Evolutionary conservation across 2,329 filamentous ascomycete genomes (phyloP).

Genomic region (Colletotrichum lentis): DNA sequence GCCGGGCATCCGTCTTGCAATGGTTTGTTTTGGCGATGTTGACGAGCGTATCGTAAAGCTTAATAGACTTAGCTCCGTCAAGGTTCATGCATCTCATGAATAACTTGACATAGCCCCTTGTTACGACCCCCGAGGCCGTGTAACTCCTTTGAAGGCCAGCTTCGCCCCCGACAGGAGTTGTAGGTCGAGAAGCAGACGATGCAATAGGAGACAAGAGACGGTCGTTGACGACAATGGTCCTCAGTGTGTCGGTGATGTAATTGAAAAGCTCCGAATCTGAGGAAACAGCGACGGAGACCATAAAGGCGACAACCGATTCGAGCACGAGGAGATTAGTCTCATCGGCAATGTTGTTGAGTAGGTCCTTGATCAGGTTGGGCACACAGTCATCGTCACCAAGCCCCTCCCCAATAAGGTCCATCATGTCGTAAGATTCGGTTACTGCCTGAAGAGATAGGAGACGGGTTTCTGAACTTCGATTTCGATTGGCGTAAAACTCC

Average conservation of each 20-base stretch:
- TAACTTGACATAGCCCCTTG: conserved; percentile 75
- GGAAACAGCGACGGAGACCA: conserved; percentile 69
- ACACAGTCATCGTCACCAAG: conserved; percentile 67
- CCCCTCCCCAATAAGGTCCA: conserved; percentile 63
- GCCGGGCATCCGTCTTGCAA: conserved; percentile 72
- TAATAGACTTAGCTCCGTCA: conserved; percentile 70
- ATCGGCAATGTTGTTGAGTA: conserved; percentile 67
- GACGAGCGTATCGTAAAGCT: conserved; percentile 70
- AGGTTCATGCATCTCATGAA: conserved; percentile 77
- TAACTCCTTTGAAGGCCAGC: conserved; percentile 45
- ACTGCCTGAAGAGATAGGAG: conserved; percentile 69
- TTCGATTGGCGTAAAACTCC: conserved; percentile 69
- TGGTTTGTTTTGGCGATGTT: conserved; percentile 67
- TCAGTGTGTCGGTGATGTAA: conserved; percentile 63
- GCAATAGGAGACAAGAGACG: conserved; percentile 54
- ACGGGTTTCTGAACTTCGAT: conserved; percentile 68
- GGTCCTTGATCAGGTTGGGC: conserved; percentile 65
- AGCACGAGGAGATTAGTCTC: conserved; percentile 73
- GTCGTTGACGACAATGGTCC: conserved; percentile 59
- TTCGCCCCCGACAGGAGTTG: conserved; percentile 41
- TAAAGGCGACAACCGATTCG: conserved; percentile 69
- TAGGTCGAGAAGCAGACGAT: conserved; percentile 44
- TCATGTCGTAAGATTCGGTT: conserved; percentile 65
- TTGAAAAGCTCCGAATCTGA: conserved; percentile 67
- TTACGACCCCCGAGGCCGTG: conserved; percentile 75